These are phyloP conservation scores for Mycena sanguinolenta DNA, from an alignment of 768 basidiomycete genomes.

Conservation along the genomic window DNA sequence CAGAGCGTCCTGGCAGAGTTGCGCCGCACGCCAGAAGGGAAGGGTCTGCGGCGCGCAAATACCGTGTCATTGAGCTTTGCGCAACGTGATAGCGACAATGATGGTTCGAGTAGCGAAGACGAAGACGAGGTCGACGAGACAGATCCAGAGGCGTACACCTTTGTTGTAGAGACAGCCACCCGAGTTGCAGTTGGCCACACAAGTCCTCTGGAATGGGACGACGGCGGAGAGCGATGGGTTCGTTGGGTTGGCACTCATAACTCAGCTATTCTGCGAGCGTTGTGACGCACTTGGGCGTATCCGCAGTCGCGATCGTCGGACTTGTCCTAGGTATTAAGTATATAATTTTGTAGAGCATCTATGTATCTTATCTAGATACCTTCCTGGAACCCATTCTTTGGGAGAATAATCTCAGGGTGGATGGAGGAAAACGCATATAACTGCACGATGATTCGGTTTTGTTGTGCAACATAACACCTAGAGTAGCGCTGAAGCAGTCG, in stretches of 20 bases:
- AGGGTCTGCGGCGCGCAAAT: neutral
- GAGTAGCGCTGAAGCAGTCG: too few species aligned
- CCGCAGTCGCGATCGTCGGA: too few species aligned
- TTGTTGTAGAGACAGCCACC: conserved; percentile 1
- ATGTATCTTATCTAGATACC: too few species aligned
- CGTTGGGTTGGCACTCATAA: conserved; percentile 24
- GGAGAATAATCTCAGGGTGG: too few species aligned
- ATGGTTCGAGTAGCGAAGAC: neutral
- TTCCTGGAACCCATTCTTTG: too few species aligned
- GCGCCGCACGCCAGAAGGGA: conserved; percentile 5
- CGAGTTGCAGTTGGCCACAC: neutral
- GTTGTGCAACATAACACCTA: too few species aligned
- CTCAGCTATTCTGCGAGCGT: conserved; percentile 17
- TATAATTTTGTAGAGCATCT: too few species aligned
- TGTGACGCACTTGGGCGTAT: neutral
- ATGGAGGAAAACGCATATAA: too few species aligned
- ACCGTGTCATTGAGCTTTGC: neutral
- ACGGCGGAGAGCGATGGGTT: conserved; percentile 20
- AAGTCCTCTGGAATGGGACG: neutral
- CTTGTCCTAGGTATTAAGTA: too few species aligned
- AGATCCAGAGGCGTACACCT: conserved; percentile 11
- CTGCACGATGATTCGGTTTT: too few species aligned
- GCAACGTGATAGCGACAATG: neutral
- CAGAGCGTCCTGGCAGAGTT: conserved; percentile 18
- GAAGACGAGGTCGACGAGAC: conserved; percentile 9